Evolutionary conservation across 1,139 yeast genomes (phyloP).

Genomic region (Yamadazyma dendronema): DNA sequence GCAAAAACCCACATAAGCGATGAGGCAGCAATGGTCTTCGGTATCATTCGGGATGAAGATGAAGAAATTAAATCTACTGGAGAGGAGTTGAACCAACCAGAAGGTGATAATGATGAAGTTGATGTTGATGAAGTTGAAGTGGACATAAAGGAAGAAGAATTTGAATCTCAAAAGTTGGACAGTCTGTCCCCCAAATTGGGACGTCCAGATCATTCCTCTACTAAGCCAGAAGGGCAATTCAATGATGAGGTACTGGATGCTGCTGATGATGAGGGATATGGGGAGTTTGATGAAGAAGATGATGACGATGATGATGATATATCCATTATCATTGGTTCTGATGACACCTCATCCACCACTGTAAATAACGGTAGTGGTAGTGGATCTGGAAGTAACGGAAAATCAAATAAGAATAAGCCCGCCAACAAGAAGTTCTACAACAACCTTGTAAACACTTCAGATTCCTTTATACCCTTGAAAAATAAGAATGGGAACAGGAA

Average conservation of each 20-base stretch:
- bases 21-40: constrained; percentile 49
- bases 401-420: constrained; percentile 4
- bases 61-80: constrained; percentile 4
- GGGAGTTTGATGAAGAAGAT: constrained; percentile 27
- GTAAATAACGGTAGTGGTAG: constrained; percentile 16
- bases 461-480: constrained; percentile 19
- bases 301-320: constrained; percentile 41
- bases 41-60: constrained; percentile 32
- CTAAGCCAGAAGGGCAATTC: constrained; percentile 1
- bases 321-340: constrained; percentile 42
- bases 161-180: background rate
- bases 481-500: constrained; percentile 18
- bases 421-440: constrained; percentile 15
- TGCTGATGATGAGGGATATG: constrained; percentile 16
- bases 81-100: no score
- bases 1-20: constrained; percentile 24
- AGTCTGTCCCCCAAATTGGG: constrained; percentile 1
- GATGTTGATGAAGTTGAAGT: background rate
- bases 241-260: constrained; percentile 11
- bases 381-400: constrained; percentile 7
- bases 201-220: background rate
- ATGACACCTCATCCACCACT: constrained; percentile 35
- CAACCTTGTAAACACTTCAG: constrained; percentile 20
- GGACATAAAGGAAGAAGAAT: constrained; percentile 1
- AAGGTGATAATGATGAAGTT: background rate